Conservation (phyloP, 768 basidiomycete species). For the Agrocybe pediades region DNA sequence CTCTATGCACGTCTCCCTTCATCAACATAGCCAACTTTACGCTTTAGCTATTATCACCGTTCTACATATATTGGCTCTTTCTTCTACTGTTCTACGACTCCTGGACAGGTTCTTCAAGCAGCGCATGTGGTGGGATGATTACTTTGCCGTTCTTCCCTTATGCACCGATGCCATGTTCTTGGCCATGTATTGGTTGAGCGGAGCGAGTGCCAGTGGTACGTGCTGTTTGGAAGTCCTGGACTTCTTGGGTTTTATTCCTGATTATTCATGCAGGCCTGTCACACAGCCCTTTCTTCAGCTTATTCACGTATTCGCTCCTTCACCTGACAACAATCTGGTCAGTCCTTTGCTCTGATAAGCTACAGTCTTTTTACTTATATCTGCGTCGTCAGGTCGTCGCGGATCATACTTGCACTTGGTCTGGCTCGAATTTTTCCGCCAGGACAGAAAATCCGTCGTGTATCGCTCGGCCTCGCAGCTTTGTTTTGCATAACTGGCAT, state of each 20-base stretch:
- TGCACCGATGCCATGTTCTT: neutral
- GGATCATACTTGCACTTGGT: neutral
- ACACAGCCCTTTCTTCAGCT: neutral
- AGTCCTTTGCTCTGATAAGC: neutral
- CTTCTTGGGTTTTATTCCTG: too few relatives aligned
- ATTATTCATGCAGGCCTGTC: neutral
- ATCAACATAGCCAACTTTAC: neutral
- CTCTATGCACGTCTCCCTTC: too few relatives aligned
- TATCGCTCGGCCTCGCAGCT: neutral
- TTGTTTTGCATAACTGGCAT: neutral
- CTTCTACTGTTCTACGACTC: neutral
- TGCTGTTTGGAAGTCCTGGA: neutral
- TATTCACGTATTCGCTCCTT: neutral
- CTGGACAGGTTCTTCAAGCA: neutral
- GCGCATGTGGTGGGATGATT: slow-evolving; percentile 7
- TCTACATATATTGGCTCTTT: neutral
- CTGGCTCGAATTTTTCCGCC: neutral
- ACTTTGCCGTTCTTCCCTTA: neutral
- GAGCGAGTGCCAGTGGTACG: neutral
- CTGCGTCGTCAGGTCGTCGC: neutral
- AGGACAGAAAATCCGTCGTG: neutral
- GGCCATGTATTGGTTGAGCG: neutral
- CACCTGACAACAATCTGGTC: neutral
- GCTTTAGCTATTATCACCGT: neutral
- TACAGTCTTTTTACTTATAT: neutral